Conservation (phyloP, 2,329 filamentous ascomycete species). For the Purpureocillium lavendulum region DNA sequence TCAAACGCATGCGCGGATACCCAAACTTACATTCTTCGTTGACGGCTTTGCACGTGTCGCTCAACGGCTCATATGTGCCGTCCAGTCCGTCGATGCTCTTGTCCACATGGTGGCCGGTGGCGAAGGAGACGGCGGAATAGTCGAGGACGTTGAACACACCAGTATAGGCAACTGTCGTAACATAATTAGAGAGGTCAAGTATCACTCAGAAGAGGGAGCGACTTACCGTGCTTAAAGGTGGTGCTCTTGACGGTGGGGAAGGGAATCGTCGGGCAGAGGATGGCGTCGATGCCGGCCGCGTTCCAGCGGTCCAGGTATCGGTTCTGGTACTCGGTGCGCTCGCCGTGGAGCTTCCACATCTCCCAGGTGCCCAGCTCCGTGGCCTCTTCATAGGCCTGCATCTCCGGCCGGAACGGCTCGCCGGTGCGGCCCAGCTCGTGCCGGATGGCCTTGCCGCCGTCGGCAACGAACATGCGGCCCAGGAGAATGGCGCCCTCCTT, state of each 20-base stretch:
- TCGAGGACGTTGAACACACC: slow-evolving; percentile 42
- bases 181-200: not conserved
- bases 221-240: slow-evolving; percentile 33
- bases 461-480: slow-evolving; percentile 37
- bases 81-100: slow-evolving; percentile 25
- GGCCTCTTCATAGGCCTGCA: slow-evolving; percentile 22
- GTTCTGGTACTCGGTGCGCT: slow-evolving; percentile 36
- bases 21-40: slow-evolving; percentile 32
- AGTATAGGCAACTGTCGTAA: slow-evolving; percentile 35
- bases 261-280: slow-evolving; percentile 49
- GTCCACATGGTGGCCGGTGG: slow-evolving; percentile 32
- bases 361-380: slow-evolving; percentile 31
- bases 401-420: slow-evolving; percentile 32
- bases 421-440: slow-evolving; percentile 29
- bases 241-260: slow-evolving; percentile 34
- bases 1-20: too few species aligned
- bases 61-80: slow-evolving; percentile 22
- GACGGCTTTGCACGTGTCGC: slow-evolving; percentile 26
- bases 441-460: slow-evolving; percentile 33
- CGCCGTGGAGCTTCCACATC: slow-evolving; percentile 39
- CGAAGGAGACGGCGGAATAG: slow-evolving; percentile 38
- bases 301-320: slow-evolving; percentile 38
- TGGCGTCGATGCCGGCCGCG: slow-evolving; percentile 45
- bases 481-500: slow-evolving; percentile 26
- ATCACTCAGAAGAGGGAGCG: too few species aligned